Base-by-base conservation (phyloP, 345 rosid species). In the Combretum micranthum region DNA sequence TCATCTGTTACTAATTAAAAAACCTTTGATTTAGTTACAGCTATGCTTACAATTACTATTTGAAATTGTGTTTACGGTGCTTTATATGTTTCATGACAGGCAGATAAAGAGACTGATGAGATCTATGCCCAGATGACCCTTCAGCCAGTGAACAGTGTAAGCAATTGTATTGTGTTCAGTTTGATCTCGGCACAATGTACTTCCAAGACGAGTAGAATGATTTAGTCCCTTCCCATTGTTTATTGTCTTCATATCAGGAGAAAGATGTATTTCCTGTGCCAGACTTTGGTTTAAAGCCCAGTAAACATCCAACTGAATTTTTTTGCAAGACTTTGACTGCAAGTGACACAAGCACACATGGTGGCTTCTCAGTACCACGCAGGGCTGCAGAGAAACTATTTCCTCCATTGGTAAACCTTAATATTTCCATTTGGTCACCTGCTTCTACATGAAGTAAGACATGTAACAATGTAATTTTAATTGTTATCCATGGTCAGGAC, bases 321-420 rank as follows among this genome's bases (percentile, higher is more conserved):
- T 94, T 94, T 85, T 94, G 99, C 75, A 94, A 94, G 72, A 90
- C 85, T 7, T 76, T 93, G 54, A 93, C 96, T 4, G 97, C 99
- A 37, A 93, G 99, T 66, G 99, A 94, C 64, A 94, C 96, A 32
- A 94, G 99, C 54, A 94, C 99, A 15, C 99, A 94, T 66, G 99
- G 99, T 60, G 99, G 99, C 62, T 94, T 94, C 78, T 94, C 99
- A 0, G 97, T 94, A 63, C 99, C 99, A 52, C 88, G 99, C 14
- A 75, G 96, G 69, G 99, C 97, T 12, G 99, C 99, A 19, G 99
- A 94, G 67, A 94, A 94, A 80, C 97, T 94, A 50, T 94, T 94
- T 66, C 97, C 99, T 67, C 75, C 83, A 8, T 53, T 94, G 87
- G 99, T 90, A 56, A 72, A 84, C 26, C 53, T 61, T 51, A 42